Evolutionary conservation across 192 early-diverging fungal species (phyloP).

Genomic region (Entomortierella chlamydospora): DNA sequence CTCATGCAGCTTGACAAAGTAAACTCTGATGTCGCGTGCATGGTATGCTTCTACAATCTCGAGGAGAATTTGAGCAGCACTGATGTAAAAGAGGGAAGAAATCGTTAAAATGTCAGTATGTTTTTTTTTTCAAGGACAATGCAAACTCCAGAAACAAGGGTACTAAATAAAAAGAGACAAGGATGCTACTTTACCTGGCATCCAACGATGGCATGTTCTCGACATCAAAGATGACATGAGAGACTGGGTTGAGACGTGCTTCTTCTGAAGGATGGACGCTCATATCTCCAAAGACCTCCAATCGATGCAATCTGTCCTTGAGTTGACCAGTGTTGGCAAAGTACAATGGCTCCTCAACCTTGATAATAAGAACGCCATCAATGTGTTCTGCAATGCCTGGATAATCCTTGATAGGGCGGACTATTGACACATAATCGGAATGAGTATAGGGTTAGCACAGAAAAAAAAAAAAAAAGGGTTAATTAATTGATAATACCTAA

Average conservation of each 20-base stretch:
- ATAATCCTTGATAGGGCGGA: conserved; percentile 74
- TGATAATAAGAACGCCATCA: conserved; percentile 88
- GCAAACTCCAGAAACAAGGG: no score
- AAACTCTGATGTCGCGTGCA: conserved; percentile 84
- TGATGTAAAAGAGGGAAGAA: conserved; percentile 6
- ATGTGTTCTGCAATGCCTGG: conserved; percentile 77
- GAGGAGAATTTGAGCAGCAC: conserved; percentile 77
- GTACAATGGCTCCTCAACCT: conserved; percentile 93
- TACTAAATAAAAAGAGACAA: neutral
- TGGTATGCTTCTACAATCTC: conserved; percentile 93
- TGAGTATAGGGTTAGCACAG: neutral
- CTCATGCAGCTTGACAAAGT: conserved; percentile 90
- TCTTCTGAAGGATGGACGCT: conserved; percentile 94
- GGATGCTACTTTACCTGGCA: conserved; percentile 74
- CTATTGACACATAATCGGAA: conserved; percentile 66
- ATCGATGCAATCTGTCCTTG: conserved; percentile 91
- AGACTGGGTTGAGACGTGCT: conserved; percentile 79
- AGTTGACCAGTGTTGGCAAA: conserved; percentile 98
- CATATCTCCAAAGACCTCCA: conserved; percentile 95
- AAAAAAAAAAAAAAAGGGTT: conserved; percentile 45
- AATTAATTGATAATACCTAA: no score
- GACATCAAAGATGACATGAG: conserved; percentile 92
- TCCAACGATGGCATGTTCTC: conserved; percentile 90
- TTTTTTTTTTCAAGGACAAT: no score
- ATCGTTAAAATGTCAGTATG: neutral